These are phyloP conservation scores for Boletus semigastroideus DNA, from an alignment of 1,284 basidiomycete species.

Conservation along the genomic window DNA sequence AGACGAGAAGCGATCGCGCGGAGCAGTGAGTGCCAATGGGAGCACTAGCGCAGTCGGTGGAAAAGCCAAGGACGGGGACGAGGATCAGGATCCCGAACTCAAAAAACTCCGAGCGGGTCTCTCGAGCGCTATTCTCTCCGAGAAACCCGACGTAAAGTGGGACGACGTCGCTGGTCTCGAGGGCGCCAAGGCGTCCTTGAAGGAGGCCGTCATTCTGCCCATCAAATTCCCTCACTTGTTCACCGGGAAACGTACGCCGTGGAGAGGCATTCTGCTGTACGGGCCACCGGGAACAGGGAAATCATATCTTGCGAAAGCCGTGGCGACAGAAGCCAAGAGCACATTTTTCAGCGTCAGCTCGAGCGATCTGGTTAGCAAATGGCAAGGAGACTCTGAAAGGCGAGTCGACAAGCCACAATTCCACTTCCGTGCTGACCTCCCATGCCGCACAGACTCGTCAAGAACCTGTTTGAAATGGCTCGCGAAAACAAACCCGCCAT, in stretches of 20 bases:
- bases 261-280: conserved; percentile 94
- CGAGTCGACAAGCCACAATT: conserved; percentile 37
- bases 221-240: conserved; percentile 99
- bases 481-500: conserved; percentile 96
- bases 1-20: conserved; percentile 70
- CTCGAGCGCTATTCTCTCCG: conserved; percentile 85
- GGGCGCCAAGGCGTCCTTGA: conserved; percentile 92
- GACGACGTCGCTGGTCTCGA: conserved; percentile 97
- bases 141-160: conserved; percentile 97
- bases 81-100: conserved; percentile 86
- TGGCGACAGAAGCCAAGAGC: conserved; percentile 97
- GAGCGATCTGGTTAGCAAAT: conserved; percentile 96
- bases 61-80: conserved; percentile 73
- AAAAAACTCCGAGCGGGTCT: conserved; percentile 94
- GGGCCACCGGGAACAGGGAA: conserved; percentile 97
- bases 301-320: conserved; percentile 95
- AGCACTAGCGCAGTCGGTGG: conserved; percentile 60
- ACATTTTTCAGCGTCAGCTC: conserved; percentile 98
- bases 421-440: not conserved
- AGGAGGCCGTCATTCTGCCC: conserved; percentile 97
- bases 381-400: conserved; percentile 99
- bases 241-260: conserved; percentile 96
- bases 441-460: conserved; percentile 70
- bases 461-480: conserved; percentile 95
- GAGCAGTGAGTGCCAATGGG: conserved; percentile 80